Evolutionary conservation across 441 rosid genomes (phyloP).

Genomic region (Bocquillonia castaneifolia): DNA sequence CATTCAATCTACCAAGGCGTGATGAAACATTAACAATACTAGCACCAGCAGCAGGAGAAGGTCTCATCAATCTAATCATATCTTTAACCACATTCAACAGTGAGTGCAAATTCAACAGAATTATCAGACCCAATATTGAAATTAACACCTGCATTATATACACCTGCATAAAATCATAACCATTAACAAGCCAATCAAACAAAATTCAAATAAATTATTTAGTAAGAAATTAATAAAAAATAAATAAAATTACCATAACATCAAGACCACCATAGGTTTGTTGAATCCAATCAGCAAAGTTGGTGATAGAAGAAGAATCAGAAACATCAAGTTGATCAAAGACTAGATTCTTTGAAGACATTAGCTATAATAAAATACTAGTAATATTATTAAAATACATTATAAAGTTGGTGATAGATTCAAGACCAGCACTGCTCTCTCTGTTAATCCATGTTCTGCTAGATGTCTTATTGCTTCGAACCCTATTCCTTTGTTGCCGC

Average conservation of each 20-base stretch:
- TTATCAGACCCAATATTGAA: conserved; percentile 66
- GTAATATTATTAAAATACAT: conserved; percentile 68
- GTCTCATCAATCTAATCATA: conserved; percentile 80
- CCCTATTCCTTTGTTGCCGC: conserved; percentile 87
- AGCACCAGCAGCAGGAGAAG: conserved; percentile 62
- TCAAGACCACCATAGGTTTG: conserved; percentile 61
- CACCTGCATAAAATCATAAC: conserved; percentile 45
- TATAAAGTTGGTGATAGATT: no score
- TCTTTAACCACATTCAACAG: conserved; percentile 60
- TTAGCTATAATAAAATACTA: conserved; percentile 64
- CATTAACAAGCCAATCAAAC: conserved; percentile 10
- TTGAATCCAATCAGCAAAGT: conserved; percentile 57
- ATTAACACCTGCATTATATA: conserved; percentile 95
- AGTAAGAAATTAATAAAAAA: background rate
- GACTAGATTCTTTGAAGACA: conserved; percentile 59
- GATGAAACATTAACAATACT: conserved; percentile 86
- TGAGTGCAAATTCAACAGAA: conserved; percentile 60
- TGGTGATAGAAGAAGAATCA: conserved; percentile 41
- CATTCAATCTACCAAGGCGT: conserved; percentile 67
- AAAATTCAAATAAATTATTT: background rate
- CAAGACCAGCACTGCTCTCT: no score
- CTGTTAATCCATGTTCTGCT: conserved; percentile 69
- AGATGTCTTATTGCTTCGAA: conserved; percentile 78
- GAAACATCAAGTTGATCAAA: conserved; percentile 71
- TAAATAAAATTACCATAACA: conserved; percentile 48